These are phyloP conservation scores for Baudoinia panamericana DNA, from an alignment of 495 filamentous ascomycete genomes.

Conservation along the genomic window DNA sequence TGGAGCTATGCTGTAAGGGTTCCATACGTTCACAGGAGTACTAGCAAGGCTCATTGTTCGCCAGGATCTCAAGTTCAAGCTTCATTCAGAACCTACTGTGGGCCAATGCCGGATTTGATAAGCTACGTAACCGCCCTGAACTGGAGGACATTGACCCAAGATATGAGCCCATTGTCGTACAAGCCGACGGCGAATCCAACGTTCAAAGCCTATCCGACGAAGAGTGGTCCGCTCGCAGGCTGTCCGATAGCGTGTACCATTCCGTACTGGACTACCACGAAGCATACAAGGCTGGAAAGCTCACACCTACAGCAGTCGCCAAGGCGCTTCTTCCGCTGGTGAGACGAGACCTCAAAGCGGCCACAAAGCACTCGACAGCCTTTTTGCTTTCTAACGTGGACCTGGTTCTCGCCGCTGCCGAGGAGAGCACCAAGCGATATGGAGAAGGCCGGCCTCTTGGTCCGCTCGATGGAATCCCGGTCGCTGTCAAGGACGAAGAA, in stretches of 20 bases:
- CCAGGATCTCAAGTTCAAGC: slow-evolving; percentile 42
- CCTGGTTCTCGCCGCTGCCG: slow-evolving; percentile 50
- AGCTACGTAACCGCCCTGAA: slow-evolving; percentile 43
- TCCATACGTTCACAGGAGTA: too few relatives aligned
- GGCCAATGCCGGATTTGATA: slow-evolving; percentile 60
- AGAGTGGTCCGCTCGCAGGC: slow-evolving; percentile 24
- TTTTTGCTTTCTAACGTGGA: slow-evolving; percentile 52
- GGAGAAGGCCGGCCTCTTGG: slow-evolving; percentile 48
- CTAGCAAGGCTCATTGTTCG: neutral
- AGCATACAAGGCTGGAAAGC: slow-evolving; percentile 50
- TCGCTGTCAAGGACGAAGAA: slow-evolving; percentile 79
- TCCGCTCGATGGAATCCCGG: slow-evolving; percentile 69
- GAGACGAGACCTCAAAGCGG: slow-evolving; percentile 38
- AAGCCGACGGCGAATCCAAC: neutral
- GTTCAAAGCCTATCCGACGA: neutral
- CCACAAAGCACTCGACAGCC: slow-evolving; percentile 51
- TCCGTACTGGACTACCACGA: slow-evolving; percentile 66
- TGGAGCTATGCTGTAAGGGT: slow-evolving; percentile 21
- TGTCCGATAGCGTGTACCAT: slow-evolving; percentile 35
- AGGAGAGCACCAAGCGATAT: slow-evolving; percentile 57
- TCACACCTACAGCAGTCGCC: slow-evolving; percentile 59
- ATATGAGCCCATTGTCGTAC: slow-evolving; percentile 73
- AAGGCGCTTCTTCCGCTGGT: slow-evolving; percentile 59
- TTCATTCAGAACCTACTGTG: slow-evolving; percentile 51
- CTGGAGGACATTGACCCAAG: slow-evolving; percentile 49